Percentiles rank a stretch among this genome's conserved stretches.
Evolutionary conservation across 2,329 filamentous ascomycete species (phyloP).

Genomic region (Aspergillus carbonarius): DNA sequence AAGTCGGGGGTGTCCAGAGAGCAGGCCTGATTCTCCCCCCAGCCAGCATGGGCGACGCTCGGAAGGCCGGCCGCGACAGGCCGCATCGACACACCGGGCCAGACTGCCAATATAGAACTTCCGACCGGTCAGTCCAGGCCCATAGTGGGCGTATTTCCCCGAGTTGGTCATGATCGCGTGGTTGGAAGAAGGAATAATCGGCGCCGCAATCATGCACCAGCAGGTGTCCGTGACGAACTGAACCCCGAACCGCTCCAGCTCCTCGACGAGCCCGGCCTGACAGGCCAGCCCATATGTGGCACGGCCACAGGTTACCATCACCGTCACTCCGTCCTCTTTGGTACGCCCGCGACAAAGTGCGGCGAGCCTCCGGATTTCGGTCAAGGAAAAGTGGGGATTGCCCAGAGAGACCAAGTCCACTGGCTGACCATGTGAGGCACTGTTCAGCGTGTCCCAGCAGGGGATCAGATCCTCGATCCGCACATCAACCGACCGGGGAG

Average conservation of each 20-base stretch:
- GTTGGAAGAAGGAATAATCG: conserved; percentile 31
- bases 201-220: conserved; percentile 50
- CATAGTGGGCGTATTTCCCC: conserved; percentile 50
- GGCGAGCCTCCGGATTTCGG: conserved; percentile 18
- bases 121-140: conserved; percentile 22
- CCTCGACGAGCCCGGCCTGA: conserved; percentile 29
- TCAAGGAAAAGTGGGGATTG: conserved; percentile 47
- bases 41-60: not conserved
- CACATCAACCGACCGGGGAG: not conserved
- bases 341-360: conserved; percentile 13
- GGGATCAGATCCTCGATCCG: conserved; percentile 4
- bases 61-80: conserved; percentile 9
- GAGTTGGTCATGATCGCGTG: conserved; percentile 48
- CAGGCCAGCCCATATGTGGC: conserved; percentile 19
- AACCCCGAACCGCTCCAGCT: conserved; percentile 40
- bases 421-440: not conserved
- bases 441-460: conserved; percentile 24
- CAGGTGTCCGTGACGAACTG: conserved; percentile 48
- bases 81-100: conserved; percentile 25
- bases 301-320: conserved; percentile 26
- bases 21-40: not conserved
- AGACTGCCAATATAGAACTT: conserved; percentile 29
- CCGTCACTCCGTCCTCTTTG: conserved; percentile 17
- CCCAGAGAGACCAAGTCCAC: conserved; percentile 46
- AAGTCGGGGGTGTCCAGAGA: not conserved